Percentiles rank a stretch among this genome's conserved stretches.
Conservation (phyloP, 306 rosid genomes). For the Pterocarpus santalinus region DNA sequence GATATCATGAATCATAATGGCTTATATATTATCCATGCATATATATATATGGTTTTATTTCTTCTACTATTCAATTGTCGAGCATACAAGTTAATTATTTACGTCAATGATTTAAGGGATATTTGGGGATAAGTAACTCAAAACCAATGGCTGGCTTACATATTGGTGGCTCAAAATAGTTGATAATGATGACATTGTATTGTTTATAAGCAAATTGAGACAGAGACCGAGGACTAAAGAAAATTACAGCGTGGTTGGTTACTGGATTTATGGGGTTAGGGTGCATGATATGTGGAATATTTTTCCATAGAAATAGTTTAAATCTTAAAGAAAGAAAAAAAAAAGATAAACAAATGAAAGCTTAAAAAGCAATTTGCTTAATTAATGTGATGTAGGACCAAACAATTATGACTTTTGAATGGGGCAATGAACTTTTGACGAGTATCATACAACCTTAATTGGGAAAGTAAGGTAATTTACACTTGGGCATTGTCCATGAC, state of each 20-base stretch:
- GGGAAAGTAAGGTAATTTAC: not conserved
- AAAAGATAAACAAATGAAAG: no score
- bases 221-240: not conserved
- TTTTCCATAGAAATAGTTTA: no score
- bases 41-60: not conserved
- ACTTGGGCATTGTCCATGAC: slow-evolving; percentile 30
- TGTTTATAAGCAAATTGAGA: slow-evolving; percentile 11
- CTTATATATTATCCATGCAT: not conserved
- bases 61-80: not conserved
- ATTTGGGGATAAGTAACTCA: slow-evolving; percentile 11
- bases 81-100: not conserved
- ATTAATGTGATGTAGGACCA: slow-evolving; percentile 47
- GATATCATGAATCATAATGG: slow-evolving; percentile 39
- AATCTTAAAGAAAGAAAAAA: no score
- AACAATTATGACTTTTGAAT: slow-evolving; percentile 57
- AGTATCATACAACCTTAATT: not conserved
- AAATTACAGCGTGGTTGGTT: slow-evolving; percentile 40
- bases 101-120: not conserved
- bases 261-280: slow-evolving; percentile 15
- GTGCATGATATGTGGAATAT: not conserved
- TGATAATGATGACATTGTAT: not conserved
- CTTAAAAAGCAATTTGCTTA: slow-evolving; percentile 39
- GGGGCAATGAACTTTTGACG: slow-evolving; percentile 55
- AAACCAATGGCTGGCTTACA: not conserved
- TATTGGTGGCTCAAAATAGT: slow-evolving; percentile 11